Base-by-base conservation (phyloP, 805 yeast genomes). In the Ogataea thermomethanolica region DNA sequence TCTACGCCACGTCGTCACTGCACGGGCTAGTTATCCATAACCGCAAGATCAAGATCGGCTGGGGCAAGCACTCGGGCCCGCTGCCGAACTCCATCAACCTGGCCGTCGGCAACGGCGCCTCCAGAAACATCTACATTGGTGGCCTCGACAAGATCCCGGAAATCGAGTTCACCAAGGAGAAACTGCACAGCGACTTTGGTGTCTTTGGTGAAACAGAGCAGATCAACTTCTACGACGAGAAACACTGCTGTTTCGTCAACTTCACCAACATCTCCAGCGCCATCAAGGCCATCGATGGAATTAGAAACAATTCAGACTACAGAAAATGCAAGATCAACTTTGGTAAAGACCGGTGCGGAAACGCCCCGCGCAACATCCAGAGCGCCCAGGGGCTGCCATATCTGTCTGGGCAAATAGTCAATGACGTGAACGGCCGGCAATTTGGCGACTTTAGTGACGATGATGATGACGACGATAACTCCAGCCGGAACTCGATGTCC, bases 51-150 rank as follows among this genome's bases (percentile, higher is more conserved):
- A 87, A 86, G 61, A 89, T 91, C 41, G 96, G 97, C 14, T 91
- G 99, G 98, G 99, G 98, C 33, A 90, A 88, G 64, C 96, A 91
- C 59, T 81, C 95, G 5, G 98, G 98, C 8, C 89, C 95, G 1
- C 71, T 91, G 48, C 81, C 95, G 8, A 84, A 86, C 51, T 89
- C 95, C 3, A 73, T 91, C 43, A 84, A 90, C 7, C 67, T 85
- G 42, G 97, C 97, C 0, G 96, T 90, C 20, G 81, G 93, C 15
- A 84, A 86, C 48, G 98, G 98, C 29, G 98, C 97, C 0, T 80
- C 93, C 14, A 78, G 99, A 64, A 91, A 93, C 57, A 86, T 91
- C 33, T 91, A 93, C 62, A 74, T 91, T 51, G 98, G 97, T 20
- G 66, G 66, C 3, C 48, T 63, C 13, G 68, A 64, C 38, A 59